Evolutionary conservation across 23 red algal species (phyloP), one percentile per base, ranked within the genome.

Genomic region (Chondrus crispus): DNA sequence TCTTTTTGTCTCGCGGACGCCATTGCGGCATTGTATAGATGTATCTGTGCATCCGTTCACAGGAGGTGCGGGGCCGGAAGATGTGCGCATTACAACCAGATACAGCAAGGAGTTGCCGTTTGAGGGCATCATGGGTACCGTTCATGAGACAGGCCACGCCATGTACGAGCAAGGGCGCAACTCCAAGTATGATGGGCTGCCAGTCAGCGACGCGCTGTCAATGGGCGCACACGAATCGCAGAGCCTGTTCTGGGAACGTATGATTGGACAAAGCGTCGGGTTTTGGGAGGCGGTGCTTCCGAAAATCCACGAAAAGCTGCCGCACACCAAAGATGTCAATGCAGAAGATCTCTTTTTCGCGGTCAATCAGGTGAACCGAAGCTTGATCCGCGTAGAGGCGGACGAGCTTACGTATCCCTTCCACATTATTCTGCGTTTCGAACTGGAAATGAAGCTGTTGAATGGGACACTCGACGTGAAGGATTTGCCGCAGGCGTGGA

Each of bases 211-310:
- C 28, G 64, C 93, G 40, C 74, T 95, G 5, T 72, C 52, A 0
- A 90, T 95, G 93, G 93, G 93, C 2, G 77, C 64, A 20, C 93
- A 95, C 46, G 93, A 95, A 62, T 90, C 85, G 9, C 93, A 95
- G 57, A 84, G 74, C 37, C 84, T 95, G 0, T 88, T 95, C 51
- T 95, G 93, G 93, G 93, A 95, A 68, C 50, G 82, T 6, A 88
- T 82, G 62, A 68, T 95, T 73, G 93, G 84, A n/a, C 93, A 89
- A 60, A 80, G 52, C 36, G 24, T 54, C 8, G 83, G 42, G 22
- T 95, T 95, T 50, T 88, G 82, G 82, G 43, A 80, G 13, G 74
- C 53, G 1, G 33, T 87, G 6, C 35, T 81, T 24, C 85, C 85
- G 8, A 29, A 38, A 18, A 62, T 80, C 47, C 93, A 89, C 19